phyloP scores from a whole-genome alignment of 352 stramenopile species.

The Pythium oligandrum region DNA sequence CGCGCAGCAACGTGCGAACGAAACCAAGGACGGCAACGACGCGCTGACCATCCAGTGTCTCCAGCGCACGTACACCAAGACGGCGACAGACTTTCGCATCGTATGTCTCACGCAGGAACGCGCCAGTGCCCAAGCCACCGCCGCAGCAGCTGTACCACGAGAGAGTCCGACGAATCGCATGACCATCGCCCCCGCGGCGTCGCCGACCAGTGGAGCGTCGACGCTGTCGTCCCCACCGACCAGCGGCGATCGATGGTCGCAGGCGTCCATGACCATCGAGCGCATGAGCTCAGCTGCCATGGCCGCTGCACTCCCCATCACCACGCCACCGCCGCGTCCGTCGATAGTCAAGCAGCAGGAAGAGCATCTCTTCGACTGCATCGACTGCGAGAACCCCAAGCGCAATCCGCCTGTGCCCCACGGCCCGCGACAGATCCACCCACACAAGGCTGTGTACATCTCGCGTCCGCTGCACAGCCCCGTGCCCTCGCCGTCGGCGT shows the following conservation, averaged over 20 bases:
- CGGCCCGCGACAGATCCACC: conserved; percentile 52
- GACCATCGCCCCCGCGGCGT: neutral
- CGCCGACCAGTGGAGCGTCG: neutral
- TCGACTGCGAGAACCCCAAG: conserved; percentile 42
- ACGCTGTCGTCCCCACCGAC: neutral
- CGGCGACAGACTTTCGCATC: conserved; percentile 62
- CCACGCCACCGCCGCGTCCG: no score
- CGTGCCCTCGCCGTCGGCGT: conserved; percentile 26
- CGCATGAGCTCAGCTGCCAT: no score
- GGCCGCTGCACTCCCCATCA: no score
- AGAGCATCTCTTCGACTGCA: conserved; percentile 58
- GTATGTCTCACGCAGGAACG: conserved; percentile 11
- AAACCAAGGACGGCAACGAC: neutral
- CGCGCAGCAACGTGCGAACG: conserved; percentile 13
- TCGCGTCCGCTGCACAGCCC: conserved; percentile 32
- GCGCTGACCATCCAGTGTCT: conserved; percentile 37
- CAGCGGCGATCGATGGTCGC: no score
- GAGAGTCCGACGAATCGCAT: neutral
- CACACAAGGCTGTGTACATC: conserved; percentile 64
- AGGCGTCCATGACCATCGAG: no score
- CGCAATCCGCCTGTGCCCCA: conserved; percentile 33
- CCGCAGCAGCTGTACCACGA: no score
- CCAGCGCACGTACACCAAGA: conserved; percentile 51
- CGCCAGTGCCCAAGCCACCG: neutral
- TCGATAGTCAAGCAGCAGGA: neutral